A percentile compares a stretch with the other conserved stretches of the same genome.
Evolutionary conservation across 2,329 filamentous ascomycete species (phyloP).

Genomic region (Alternaria sp.): DNA sequence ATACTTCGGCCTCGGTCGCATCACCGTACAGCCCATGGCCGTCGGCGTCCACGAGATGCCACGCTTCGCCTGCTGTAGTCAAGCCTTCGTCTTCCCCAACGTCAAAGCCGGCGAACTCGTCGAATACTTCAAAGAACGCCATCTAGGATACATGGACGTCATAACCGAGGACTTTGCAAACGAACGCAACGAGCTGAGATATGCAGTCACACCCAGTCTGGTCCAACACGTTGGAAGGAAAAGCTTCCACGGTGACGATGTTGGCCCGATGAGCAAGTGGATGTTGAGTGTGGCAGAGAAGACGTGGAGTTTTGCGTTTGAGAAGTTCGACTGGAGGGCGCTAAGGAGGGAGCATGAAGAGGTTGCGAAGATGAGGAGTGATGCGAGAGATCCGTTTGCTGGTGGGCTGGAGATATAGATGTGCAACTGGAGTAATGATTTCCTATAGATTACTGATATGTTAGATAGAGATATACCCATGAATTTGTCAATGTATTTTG

Average conservation of each 20-base stretch:
- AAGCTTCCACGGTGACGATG: conserved; percentile 47
- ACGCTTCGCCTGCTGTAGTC: conserved; percentile 53
- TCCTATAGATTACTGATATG: background rate
- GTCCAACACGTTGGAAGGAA: conserved; percentile 54
- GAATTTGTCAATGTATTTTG: background rate
- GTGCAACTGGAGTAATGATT: background rate
- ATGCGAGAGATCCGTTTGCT: background rate
- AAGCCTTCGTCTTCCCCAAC: conserved; percentile 55
- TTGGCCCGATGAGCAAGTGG: conserved; percentile 34
- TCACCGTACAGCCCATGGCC: conserved; percentile 47
- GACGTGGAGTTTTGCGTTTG: conserved; percentile 52
- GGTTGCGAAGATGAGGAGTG: conserved; percentile 10
- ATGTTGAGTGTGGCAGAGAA: conserved; percentile 43
- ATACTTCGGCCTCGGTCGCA: conserved; percentile 52
- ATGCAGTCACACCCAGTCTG: conserved; percentile 52
- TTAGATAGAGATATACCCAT: conserved; percentile 3
- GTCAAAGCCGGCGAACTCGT: conserved; percentile 33
- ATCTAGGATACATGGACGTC: conserved; percentile 49
- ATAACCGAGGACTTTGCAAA: conserved; percentile 53
- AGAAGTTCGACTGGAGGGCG: conserved; percentile 35
- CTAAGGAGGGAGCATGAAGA: conserved; percentile 40
- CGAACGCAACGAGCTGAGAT: conserved; percentile 47
- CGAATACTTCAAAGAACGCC: conserved; percentile 41
- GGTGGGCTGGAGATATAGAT: background rate
- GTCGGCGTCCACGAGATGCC: conserved; percentile 51